Evolutionary conservation across 1,284 basidiomycete species (phyloP), one percentile per base, ranked within the genome.

Genomic region (Leccinum griseonigrum): DNA sequence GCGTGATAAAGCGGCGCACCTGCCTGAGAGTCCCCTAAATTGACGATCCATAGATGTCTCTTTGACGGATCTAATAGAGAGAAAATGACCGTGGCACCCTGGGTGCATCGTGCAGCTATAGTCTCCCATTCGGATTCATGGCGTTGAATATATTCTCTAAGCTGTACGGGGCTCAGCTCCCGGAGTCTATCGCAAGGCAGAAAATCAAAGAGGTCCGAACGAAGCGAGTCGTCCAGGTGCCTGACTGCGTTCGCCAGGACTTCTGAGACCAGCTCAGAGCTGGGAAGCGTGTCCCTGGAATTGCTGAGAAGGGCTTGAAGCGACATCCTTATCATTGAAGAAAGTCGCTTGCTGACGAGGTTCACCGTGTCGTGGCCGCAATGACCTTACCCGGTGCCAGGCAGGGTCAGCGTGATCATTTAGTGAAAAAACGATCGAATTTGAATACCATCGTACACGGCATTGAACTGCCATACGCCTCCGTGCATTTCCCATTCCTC

Each of bases 11-110:
- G 54, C 38, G 56, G 32, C 75, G 54, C 67, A 86, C 87, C 83
- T 73, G 87, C 86, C 68, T 82, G 80, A 66, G 85, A 85, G 70
- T 89, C 83, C 14, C 87, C 87, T 36, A 90, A 75, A 71, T 85
- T 87, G n/a, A 81, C 83, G 43, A 88, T 75, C 87, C 87, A 89
- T 11, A 90, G 64, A 64, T 85, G 80, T 56, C 74, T 76, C 56
- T 73, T 78, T 10, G 68, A 64, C 4, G 85, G 82, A 71, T 88
- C 85, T 40, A 81, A 72, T 40, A 89, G 71, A 22, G 85, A 78
- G 48, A 88, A 69, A 36, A 90, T 75, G 26, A 82, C 82, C 1
- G 88, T 89, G n/a, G 81, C 78, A 31, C 88, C 88, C 50, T 85
- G 80, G 64, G 87, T 82, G 69, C 83, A 85, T 32, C 81, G 78